phyloP scores from a whole-genome alignment of 768 basidiomycete genomes.

The Phaeotremella fagi region DNA sequence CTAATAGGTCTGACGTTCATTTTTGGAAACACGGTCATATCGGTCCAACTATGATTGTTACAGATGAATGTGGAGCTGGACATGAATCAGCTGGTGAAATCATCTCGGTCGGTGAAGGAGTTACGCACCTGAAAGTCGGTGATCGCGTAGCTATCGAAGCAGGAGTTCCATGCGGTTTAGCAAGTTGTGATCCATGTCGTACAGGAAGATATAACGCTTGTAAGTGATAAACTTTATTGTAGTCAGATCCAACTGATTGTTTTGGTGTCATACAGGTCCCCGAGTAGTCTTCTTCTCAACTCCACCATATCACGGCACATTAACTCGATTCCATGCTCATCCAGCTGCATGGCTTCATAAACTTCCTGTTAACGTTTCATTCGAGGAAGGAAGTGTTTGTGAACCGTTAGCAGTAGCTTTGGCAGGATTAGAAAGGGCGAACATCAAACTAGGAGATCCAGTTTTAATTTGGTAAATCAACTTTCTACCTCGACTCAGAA shows the following conservation, averaged over 20 bases:
- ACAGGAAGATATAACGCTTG: conserved; percentile 51
- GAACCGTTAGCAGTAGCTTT: conserved; percentile 51
- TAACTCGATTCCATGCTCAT: conserved; percentile 45
- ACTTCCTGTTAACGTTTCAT: conserved; percentile 49
- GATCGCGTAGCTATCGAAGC: conserved; percentile 48
- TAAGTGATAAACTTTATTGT: conserved; percentile 14
- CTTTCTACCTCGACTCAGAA: neutral
- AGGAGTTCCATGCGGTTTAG: conserved; percentile 43
- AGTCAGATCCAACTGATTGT: neutral
- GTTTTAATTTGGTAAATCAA: conserved; percentile 48
- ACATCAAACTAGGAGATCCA: conserved; percentile 49
- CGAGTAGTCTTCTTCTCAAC: conserved; percentile 51
- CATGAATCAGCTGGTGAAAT: conserved; percentile 50
- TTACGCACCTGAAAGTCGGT: conserved; percentile 46
- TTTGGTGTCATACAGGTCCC: too few species aligned
- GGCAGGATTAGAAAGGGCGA: conserved; percentile 50
- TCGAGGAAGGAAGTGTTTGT: conserved; percentile 50
- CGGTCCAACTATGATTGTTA: conserved; percentile 48
- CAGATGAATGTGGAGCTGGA: conserved; percentile 44
- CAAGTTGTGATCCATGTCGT: conserved; percentile 48
- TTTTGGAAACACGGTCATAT: conserved; percentile 50
- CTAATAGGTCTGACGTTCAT: conserved; percentile 44
- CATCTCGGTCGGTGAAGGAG: conserved; percentile 47
- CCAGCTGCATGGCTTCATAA: conserved; percentile 50
- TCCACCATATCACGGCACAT: conserved; percentile 50